phyloP scores from a whole-genome alignment of 768 basidiomycete species.

The Tricholoma matsutake region DNA sequence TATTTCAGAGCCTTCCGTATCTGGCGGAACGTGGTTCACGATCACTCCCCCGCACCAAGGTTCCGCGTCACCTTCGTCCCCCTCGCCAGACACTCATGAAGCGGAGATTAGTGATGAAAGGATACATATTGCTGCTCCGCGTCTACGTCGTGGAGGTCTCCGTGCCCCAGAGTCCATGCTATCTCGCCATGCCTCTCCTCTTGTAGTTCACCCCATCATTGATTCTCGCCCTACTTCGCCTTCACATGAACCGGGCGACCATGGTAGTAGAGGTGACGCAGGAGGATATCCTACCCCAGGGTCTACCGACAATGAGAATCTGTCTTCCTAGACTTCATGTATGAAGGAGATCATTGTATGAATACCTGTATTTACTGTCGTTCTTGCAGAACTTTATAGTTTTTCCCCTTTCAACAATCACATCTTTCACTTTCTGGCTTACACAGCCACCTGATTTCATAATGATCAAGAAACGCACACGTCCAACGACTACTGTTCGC shows the following conservation, averaged over 20 bases:
- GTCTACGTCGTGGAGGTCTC: constrained; percentile 65
- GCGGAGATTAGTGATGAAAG: constrained; percentile 33
- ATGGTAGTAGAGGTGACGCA: constrained; percentile 21
- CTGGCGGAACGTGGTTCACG: constrained; percentile 22
- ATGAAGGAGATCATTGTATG: constrained; percentile 8
- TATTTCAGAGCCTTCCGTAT: constrained; percentile 18
- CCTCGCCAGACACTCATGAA: constrained; percentile 15
- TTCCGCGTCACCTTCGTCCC: constrained; percentile 7
- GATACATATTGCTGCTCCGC: constrained; percentile 36
- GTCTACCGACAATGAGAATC: constrained; percentile 40
- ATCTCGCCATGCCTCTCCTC: constrained; percentile 43
- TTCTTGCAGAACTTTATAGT: not conserved
- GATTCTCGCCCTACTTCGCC: constrained; percentile 9
- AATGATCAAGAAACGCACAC: constrained; percentile 74
- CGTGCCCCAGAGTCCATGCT: constrained; percentile 62
- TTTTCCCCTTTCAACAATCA: not conserved
- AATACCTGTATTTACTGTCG: constrained; percentile 10
- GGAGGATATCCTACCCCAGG: constrained; percentile 50
- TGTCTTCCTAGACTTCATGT: constrained; percentile 21
- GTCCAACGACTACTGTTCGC: constrained; percentile 59
- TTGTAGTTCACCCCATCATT: constrained; percentile 12
- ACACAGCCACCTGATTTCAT: not conserved
- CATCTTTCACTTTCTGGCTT: not conserved
- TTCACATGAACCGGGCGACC: constrained; percentile 6
- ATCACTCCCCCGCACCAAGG: constrained; percentile 20